A percentile compares a stretch with the other conserved stretches of the same genome.
These are phyloP conservation scores for Microthyrium microscopicum DNA, from an alignment of 2,329 filamentous ascomycete species.

Conservation along the genomic window DNA sequence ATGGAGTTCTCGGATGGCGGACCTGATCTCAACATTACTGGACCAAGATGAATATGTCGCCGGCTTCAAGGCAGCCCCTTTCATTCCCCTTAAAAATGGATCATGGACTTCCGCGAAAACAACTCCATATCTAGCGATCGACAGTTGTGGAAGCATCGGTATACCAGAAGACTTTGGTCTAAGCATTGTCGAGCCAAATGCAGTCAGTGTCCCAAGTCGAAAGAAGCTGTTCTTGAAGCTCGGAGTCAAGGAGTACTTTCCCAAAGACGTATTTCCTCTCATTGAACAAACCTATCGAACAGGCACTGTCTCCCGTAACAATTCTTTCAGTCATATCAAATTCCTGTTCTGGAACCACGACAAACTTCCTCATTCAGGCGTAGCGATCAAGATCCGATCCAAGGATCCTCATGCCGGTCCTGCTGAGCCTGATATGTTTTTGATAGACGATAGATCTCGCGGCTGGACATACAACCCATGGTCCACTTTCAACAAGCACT, in stretches of 20 bases:
- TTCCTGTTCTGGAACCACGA: constrained; percentile 2
- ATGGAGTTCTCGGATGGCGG: constrained; percentile 6
- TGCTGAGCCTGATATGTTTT: too few relatives aligned
- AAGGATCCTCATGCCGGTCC: too few relatives aligned
- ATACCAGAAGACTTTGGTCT: constrained; percentile 6
- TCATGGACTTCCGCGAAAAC: constrained; percentile 3
- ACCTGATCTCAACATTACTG: background rate
- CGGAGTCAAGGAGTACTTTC: constrained; percentile 5
- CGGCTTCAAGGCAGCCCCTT: constrained; percentile 1
- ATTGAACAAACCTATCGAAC: constrained; percentile 4
- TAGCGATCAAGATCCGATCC: too few relatives aligned
- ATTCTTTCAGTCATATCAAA: background rate
- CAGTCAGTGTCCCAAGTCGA: constrained; percentile 1
- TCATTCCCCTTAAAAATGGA: constrained; percentile 5
- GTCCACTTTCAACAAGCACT: background rate
- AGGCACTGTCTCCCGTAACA: background rate
- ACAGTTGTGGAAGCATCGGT: constrained; percentile 2
- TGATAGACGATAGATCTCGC: background rate
- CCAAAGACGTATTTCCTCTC: constrained; percentile 7
- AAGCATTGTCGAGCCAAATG: constrained; percentile 4
- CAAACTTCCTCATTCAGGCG: too few relatives aligned
- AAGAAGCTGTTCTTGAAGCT: constrained; percentile 4
- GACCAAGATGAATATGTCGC: too few relatives aligned
- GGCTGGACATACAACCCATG: background rate
- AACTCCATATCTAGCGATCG: constrained; percentile 7